Base-by-base conservation (phyloP, 1,284 basidiomycete genomes). In the Tausonia pullulans region DNA sequence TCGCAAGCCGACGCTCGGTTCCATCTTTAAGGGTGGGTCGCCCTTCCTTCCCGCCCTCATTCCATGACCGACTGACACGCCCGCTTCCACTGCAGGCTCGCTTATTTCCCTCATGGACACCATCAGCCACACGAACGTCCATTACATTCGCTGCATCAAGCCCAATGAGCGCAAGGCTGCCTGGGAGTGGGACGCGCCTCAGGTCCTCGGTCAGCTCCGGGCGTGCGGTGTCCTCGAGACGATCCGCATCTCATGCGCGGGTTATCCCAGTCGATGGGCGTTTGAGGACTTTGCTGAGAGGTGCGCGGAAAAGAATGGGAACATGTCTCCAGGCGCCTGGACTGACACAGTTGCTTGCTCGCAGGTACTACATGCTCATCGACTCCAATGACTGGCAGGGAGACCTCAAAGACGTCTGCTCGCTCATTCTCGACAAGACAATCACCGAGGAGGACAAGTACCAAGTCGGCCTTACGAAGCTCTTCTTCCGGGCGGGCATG, bases 71-170 rank as follows among this genome's bases (percentile, higher is more conserved):
- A 27, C 27, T 27, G 27, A 27, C 27, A 27, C 27, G 27, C 27
- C 27, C 27, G 27, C 27, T 27, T 27, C 27, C 27, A 27, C 27
- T 27, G 27, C 27, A 27, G 27, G 87, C 4, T 98, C 94, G 0
- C 79, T 99, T 58, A 88, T 91, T 74, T 88, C 85, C 62, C 80
- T 99, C 57, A 99, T 98, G 95, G 90, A 95, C 60, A 99, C 96
- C 0, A 87, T 98, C 70, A 89, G 91, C 72, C 87, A 90, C 68
- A 99, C 96, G 39, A 98, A 98, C 72, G 96, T 97, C 1, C 96
- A 99, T 75, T 99, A 99, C 74, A 99, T 99, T 72, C 87, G 96
- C 62, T 99, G 96, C 77, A 98, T 99, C 81, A 99, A 99, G 77
- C 96, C 96, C 2, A 99, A 99, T 75, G 96, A 98, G 73, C 82